phyloP scores from a whole-genome alignment of 768 basidiomycete genomes.

The Phanerodontia chrysosporium region DNA sequence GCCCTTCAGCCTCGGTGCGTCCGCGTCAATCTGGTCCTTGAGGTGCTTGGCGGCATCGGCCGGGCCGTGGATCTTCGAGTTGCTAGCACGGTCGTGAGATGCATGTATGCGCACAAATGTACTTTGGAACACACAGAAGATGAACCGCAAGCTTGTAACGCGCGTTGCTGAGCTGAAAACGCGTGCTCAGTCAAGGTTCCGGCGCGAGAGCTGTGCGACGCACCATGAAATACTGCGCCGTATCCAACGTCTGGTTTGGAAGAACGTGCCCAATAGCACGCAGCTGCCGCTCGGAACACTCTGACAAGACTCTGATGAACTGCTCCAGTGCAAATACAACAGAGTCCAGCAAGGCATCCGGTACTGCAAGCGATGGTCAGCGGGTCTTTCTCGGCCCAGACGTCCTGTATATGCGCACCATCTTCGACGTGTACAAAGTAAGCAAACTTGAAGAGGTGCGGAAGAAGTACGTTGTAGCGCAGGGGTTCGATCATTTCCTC shows the following conservation, averaged over 20 bases:
- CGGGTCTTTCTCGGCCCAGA: too few relatives aligned
- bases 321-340: conserved; percentile 19
- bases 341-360: conserved; percentile 15
- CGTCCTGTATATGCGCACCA: conserved; percentile 6
- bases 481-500: conserved; percentile 2
- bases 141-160: conserved; percentile 3
- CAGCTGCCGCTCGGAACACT: conserved; percentile 18
- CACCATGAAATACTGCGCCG: conserved; percentile 9
- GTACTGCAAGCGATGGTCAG: too few relatives aligned
- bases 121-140: conserved; percentile 1
- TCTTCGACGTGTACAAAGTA: conserved; percentile 18
- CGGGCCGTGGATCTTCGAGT: conserved; percentile 5
- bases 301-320: conserved; percentile 18
- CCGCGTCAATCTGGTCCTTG: neutral
- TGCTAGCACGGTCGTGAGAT: neutral
- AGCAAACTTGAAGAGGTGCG: conserved; percentile 19
- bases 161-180: neutral
- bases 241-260: conserved; percentile 3
- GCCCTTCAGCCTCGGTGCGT: neutral
- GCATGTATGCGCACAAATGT: neutral
- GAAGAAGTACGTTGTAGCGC: conserved; percentile 6
- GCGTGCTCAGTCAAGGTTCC: neutral
- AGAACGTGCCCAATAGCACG: conserved; percentile 17
- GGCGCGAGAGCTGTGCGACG: neutral
- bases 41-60: conserved; percentile 7